Conservation (phyloP, 1,284 basidiomycete genomes). For the Austroboletus niveus region DNA sequence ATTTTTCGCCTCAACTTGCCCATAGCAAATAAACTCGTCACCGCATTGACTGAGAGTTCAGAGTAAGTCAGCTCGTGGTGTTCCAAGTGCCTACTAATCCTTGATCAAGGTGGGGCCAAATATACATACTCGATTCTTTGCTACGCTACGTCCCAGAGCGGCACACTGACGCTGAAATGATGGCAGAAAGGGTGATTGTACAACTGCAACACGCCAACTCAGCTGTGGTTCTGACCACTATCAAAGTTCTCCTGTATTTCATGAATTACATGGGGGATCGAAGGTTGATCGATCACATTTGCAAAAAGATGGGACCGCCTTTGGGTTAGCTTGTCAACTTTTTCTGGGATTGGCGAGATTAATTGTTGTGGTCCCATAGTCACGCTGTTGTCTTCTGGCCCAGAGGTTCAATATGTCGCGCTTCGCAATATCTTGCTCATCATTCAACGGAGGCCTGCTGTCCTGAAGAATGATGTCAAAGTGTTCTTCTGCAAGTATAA, state of each 20-base stretch:
- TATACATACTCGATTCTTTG: constrained; percentile 95
- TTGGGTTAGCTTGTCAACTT: constrained; percentile 56
- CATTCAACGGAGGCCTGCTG: constrained; percentile 89
- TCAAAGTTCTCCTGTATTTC: constrained; percentile 93
- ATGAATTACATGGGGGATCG: constrained; percentile 99
- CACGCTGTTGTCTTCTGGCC: constrained; percentile 91
- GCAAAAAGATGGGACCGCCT: constrained; percentile 97
- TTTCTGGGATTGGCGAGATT: constrained; percentile 4
- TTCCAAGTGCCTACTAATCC: constrained; percentile 8
- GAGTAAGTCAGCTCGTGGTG: constrained; percentile 57
- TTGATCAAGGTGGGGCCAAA: constrained; percentile 88
- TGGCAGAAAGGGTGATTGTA: constrained; percentile 91
- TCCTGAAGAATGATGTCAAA: constrained; percentile 95
- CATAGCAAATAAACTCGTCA: constrained; percentile 80
- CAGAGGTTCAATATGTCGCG: constrained; percentile 98
- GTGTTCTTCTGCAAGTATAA: constrained; percentile 99
- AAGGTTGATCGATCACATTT: constrained; percentile 82
- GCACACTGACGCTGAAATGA: constrained; percentile 86
- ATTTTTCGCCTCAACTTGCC: constrained; percentile 83
- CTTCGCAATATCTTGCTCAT: constrained; percentile 96
- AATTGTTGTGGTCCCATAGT: constrained; percentile 49
- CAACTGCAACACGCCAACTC: constrained; percentile 93
- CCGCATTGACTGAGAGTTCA: constrained; percentile 86
- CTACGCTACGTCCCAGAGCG: constrained; percentile 90
- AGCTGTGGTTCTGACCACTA: constrained; percentile 91